Conservation (phyloP, 2,329 filamentous ascomycete genomes). For the Alternaria incomplexa region DNA sequence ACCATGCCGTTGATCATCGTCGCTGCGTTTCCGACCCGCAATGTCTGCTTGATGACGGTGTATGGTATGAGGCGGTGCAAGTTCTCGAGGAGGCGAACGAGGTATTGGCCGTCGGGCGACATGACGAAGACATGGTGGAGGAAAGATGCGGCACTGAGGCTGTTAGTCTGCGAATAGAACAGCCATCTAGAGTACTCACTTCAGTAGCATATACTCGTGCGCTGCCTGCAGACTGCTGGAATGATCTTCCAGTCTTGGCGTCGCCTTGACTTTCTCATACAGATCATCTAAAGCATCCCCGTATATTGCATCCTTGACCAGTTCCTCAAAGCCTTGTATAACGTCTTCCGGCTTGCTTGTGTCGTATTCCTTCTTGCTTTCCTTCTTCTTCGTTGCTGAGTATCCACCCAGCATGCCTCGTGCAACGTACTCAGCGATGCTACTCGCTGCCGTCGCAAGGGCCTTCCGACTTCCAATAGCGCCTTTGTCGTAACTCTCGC, state of each 20-base stretch:
- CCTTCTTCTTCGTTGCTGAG: constrained; percentile 47
- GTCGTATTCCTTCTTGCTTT: constrained; percentile 60
- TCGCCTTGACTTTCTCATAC: constrained; percentile 66
- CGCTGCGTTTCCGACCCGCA: constrained; percentile 78
- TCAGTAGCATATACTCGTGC: constrained; percentile 72
- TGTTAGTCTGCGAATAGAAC: not conserved
- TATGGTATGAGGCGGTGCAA: constrained; percentile 76
- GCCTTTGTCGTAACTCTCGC: constrained; percentile 83
- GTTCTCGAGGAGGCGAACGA: constrained; percentile 73
- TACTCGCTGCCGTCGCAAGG: constrained; percentile 72
- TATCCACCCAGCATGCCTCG: constrained; percentile 71
- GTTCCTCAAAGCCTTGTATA: constrained; percentile 69
- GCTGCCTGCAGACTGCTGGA: constrained; percentile 67
- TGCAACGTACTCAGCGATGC: constrained; percentile 71
- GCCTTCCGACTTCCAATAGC: constrained; percentile 76
- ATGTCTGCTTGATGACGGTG: constrained; percentile 71
- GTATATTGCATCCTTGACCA: constrained; percentile 70
- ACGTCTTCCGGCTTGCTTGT: constrained; percentile 65
- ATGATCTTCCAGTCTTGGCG: constrained; percentile 68
- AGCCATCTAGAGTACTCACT: constrained; percentile 58
- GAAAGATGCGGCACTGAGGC: constrained; percentile 70
- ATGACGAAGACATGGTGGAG: constrained; percentile 75
- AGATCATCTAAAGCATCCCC: constrained; percentile 70
- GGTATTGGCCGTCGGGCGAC: constrained; percentile 76
- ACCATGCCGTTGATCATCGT: constrained; percentile 82